phyloP scores from a whole-genome alignment of 2,329 filamentous ascomycete species.

The Fusarium mundagurra region DNA sequence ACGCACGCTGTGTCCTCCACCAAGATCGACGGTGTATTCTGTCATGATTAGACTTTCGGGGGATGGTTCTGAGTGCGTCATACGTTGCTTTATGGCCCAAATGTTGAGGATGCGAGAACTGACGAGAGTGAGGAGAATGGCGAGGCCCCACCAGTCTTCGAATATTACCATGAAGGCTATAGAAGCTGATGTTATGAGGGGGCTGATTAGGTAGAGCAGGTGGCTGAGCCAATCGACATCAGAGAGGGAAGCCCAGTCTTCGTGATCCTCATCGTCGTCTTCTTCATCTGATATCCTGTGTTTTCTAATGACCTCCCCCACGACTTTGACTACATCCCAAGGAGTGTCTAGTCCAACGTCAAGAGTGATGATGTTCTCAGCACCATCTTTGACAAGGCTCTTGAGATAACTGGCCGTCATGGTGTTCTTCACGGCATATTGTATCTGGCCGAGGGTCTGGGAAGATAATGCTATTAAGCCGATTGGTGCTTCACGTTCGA shows the following conservation, averaged over 20 bases:
- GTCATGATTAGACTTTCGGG: conserved; percentile 31
- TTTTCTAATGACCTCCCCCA: conserved; percentile 9
- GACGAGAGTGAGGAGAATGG: conserved; percentile 59
- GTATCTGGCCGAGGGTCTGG: conserved; percentile 26
- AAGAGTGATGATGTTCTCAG: conserved; percentile 40
- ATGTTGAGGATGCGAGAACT: conserved; percentile 65
- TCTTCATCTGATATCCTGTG: conserved; percentile 12
- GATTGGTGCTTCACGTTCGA: conserved; percentile 53
- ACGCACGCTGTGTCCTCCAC: conserved; percentile 60
- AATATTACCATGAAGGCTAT: conserved; percentile 58
- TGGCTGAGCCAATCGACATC: conserved; percentile 60
- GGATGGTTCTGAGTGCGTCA: conserved; percentile 20
- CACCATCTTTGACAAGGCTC: conserved; percentile 40
- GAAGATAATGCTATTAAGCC: conserved; percentile 45
- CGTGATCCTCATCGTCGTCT: conserved; percentile 30
- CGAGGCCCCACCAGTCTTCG: conserved; percentile 63
- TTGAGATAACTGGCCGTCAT: conserved; percentile 61
- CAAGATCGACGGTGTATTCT: conserved; percentile 64
- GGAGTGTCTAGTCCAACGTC: conserved; percentile 41
- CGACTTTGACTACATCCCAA: conserved; percentile 35
- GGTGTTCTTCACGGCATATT: conserved; percentile 56
- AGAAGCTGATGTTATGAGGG: conserved; percentile 57
- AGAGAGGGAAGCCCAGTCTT: conserved; percentile 32
- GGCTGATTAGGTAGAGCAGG: conserved; percentile 58
- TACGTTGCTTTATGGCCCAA: conserved; percentile 64